Evolutionary conservation across 108 stramenopile species (phyloP).

Genomic region (Mediolabrus comicus): DNA sequence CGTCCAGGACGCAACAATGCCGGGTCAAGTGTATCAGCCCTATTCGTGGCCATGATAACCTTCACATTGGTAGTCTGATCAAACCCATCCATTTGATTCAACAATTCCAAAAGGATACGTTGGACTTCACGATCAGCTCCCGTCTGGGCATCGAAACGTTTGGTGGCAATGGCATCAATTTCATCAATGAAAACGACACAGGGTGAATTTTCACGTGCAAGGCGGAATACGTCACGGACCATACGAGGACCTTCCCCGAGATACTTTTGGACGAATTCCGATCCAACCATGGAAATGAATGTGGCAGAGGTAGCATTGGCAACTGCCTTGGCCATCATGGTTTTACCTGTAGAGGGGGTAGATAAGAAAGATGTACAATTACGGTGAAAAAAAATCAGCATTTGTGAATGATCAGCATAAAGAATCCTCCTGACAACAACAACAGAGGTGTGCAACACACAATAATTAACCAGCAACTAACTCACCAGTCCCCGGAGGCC

Average conservation of each 20-base stretch:
- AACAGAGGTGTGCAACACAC: too few relatives aligned
- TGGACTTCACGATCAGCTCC: constrained; percentile 99
- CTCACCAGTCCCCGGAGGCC: constrained; percentile 57
- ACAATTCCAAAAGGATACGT: constrained; percentile 96
- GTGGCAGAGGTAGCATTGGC: constrained; percentile 98
- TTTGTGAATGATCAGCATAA: not conserved
- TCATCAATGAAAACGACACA: constrained; percentile 99
- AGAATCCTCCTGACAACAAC: not conserved
- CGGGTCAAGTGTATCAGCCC: constrained; percentile 98
- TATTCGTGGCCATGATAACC: constrained; percentile 99
- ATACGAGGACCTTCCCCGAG: constrained; percentile 99
- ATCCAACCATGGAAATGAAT: constrained; percentile 98
- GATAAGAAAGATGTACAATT: constrained; percentile 50
- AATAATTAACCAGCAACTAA: constrained; percentile 7
- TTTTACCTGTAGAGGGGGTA: constrained; percentile 93
- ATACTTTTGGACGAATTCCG: constrained; percentile 99
- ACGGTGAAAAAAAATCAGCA: not conserved
- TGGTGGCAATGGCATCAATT: constrained; percentile 99
- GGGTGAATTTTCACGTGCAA: constrained; percentile 97
- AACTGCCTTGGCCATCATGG: constrained; percentile 99
- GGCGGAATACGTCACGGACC: constrained; percentile 99
- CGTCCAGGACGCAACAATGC: constrained; percentile 98
- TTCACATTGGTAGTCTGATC: constrained; percentile 99
- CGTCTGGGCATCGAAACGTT: constrained; percentile 99
- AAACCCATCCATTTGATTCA: constrained; percentile 99